These are phyloP conservation scores for Cichorium intybus DNA, from an alignment of 140 eudicot species.

Conservation along the genomic window DNA sequence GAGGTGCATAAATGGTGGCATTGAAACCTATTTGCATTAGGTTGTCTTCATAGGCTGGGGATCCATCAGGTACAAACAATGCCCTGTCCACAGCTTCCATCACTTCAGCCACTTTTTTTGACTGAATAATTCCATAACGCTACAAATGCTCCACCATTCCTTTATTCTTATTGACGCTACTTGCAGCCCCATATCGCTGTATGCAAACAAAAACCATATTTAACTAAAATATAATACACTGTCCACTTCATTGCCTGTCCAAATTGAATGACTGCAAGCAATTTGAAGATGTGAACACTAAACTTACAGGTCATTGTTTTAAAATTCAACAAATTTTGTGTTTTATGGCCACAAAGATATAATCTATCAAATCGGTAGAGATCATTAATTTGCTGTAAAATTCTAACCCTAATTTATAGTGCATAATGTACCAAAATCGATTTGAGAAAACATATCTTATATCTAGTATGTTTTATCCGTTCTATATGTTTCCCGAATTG, in stretches of 20 bases:
- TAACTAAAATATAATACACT: conserved; percentile 19
- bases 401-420: not conserved
- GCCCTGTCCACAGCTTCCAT: conserved; percentile 92
- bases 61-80: conserved; percentile 83
- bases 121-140: conserved; percentile 62
- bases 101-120: conserved; percentile 72
- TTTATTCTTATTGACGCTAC: conserved; percentile 51
- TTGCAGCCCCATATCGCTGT: conserved; percentile 63
- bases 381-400: not conserved
- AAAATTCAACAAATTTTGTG: not conserved
- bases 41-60: conserved; percentile 73
- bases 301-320: not conserved
- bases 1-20: conserved; percentile 97
- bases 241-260: conserved; percentile 15
- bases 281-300: not conserved
- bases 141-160: conserved; percentile 73
- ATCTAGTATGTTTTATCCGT: no score
- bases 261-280: not conserved
- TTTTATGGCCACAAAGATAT: not conserved
- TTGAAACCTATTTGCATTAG: conserved; percentile 88
- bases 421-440: not conserved
- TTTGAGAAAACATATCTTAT: no score
- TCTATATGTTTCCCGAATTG: conserved; percentile 7
- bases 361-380: no score
- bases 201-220: conserved; percentile 30